A percentile compares a stretch with the other conserved stretches of the same genome.
These are phyloP conservation scores for Porpolomopsis calyptriformis DNA, from an alignment of 768 basidiomycete genomes.

Conservation along the genomic window DNA sequence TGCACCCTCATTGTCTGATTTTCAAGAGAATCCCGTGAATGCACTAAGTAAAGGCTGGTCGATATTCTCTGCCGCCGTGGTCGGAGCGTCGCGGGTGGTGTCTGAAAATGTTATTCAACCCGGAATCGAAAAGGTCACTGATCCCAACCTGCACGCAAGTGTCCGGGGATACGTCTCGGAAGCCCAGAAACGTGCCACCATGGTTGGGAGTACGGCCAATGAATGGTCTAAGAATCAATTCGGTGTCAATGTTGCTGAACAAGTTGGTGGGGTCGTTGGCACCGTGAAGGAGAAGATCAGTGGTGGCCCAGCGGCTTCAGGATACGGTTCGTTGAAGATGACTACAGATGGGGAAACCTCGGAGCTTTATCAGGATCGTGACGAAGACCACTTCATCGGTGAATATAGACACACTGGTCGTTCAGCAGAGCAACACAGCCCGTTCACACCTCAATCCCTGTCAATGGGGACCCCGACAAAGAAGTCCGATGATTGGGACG, in stretches of 20 bases:
- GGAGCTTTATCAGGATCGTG: constrained; percentile 48
- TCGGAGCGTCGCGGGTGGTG: constrained; percentile 67
- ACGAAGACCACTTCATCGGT: constrained; percentile 59
- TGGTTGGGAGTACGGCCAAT: constrained; percentile 56
- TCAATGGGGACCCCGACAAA: constrained; percentile 27
- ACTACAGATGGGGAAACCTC: constrained; percentile 47
- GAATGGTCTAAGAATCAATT: constrained; percentile 66
- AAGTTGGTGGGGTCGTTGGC: constrained; percentile 59
- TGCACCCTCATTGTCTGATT: constrained; percentile 66
- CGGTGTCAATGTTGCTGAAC: constrained; percentile 80
- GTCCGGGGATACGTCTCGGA: constrained; percentile 64
- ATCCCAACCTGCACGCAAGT: constrained; percentile 69
- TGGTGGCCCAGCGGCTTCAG: constrained; percentile 42
- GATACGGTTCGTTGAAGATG: constrained; percentile 38
- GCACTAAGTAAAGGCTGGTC: constrained; percentile 95
- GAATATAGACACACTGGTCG: constrained; percentile 29
- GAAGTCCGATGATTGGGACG: constrained; percentile 60
- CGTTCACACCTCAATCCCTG: constrained; percentile 12
- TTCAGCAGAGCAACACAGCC: constrained; percentile 11
- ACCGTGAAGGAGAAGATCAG: constrained; percentile 48
- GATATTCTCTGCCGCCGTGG: constrained; percentile 79
- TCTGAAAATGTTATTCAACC: constrained; percentile 87
- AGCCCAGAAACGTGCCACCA: constrained; percentile 53
- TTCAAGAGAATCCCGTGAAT: constrained; percentile 78
- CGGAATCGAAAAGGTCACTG: constrained; percentile 67